Evolutionary conservation across 768 basidiomycete species (phyloP).

Genomic region (Pholiota microspora): DNA sequence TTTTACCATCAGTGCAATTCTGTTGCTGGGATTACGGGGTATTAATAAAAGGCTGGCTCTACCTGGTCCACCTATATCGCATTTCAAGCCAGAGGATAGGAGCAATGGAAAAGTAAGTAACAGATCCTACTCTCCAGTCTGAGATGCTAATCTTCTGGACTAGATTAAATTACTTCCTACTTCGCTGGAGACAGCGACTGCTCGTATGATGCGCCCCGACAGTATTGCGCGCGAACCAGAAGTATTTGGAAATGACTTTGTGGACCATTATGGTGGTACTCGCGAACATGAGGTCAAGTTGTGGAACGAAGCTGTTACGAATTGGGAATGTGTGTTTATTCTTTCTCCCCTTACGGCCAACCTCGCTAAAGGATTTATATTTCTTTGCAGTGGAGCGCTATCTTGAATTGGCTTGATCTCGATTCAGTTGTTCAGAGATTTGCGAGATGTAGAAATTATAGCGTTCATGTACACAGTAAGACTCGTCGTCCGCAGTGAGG

Average conservation of each 20-base stretch:
- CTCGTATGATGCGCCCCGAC: slow-evolving; percentile 70
- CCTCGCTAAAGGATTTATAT: background rate
- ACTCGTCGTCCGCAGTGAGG: no score
- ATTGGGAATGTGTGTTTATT: slow-evolving; percentile 78
- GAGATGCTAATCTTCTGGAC: slow-evolving; percentile 13
- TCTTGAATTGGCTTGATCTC: slow-evolving; percentile 66
- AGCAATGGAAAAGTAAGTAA: slow-evolving; percentile 48
- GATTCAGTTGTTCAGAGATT: no score
- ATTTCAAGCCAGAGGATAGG: slow-evolving; percentile 54
- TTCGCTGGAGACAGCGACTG: slow-evolving; percentile 78
- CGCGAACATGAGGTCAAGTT: slow-evolving; percentile 84
- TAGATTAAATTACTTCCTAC: slow-evolving; percentile 75
- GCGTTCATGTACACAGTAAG: no score
- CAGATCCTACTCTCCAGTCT: background rate
- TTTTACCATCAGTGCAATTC: slow-evolving; percentile 84
- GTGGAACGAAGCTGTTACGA: slow-evolving; percentile 89
- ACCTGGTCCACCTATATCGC: slow-evolving; percentile 67
- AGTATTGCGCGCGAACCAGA: slow-evolving; percentile 78
- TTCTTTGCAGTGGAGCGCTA: slow-evolving; percentile 69
- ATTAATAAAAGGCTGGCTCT: slow-evolving; percentile 75
- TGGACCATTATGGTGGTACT: slow-evolving; percentile 96
- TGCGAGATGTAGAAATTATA: no score
- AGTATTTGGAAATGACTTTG: slow-evolving; percentile 84
- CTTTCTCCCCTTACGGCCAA: background rate
- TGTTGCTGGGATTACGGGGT: slow-evolving; percentile 83